Base-by-base conservation (phyloP, 805 yeast species). In the Wickerhamomyces bovis region DNA sequence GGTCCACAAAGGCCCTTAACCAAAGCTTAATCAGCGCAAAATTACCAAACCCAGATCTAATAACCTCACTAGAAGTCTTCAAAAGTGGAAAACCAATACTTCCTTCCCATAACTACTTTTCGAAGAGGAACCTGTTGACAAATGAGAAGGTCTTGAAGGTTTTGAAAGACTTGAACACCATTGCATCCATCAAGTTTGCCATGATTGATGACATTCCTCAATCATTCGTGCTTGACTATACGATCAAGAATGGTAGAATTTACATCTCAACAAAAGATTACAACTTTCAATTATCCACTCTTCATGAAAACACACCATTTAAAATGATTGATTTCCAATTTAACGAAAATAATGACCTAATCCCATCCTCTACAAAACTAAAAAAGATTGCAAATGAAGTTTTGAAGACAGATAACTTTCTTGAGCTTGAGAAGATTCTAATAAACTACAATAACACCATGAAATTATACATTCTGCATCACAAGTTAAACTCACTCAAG, bases 11-110 rank as follows among this genome's bases (percentile, higher is more conserved):
- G 51, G 72, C 73, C n/a, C 69, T 85, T 21, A 86, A 82, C 52
- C 77, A 80, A 44, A 78, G 83, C n/a, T 65, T 86, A 52, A 77
- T 89, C 1, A 86, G 89, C 25, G 98, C 99, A 0, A 90, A 95
- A 58, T 68, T 92, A 44, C 96, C 97, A 6, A 88, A 89, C 63
- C 94, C 96, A 0, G 99, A 94, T 65, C 64, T 94, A 19, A 75
- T 81, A 21, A 90, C 98, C 0, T 88, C 96, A 1, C 68, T 92
- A 54, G 95, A 92, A 60, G 96, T 94, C 0, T 70, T 90, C 45
- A 77, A 81, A 38, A 72, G 77, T 36, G 95, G 96, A 4, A 70
- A 84, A 51, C 96, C 97, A 1, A 80, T 77, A 35, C 71, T 86
- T 36, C 82, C 89, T 3, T 72, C 84, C 0, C 81, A 84, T 60